A percentile compares a stretch with the other conserved stretches of the same genome.
phyloP scores from a whole-genome alignment of 495 filamentous ascomycete species.

The Mycothermus thermophilus region DNA sequence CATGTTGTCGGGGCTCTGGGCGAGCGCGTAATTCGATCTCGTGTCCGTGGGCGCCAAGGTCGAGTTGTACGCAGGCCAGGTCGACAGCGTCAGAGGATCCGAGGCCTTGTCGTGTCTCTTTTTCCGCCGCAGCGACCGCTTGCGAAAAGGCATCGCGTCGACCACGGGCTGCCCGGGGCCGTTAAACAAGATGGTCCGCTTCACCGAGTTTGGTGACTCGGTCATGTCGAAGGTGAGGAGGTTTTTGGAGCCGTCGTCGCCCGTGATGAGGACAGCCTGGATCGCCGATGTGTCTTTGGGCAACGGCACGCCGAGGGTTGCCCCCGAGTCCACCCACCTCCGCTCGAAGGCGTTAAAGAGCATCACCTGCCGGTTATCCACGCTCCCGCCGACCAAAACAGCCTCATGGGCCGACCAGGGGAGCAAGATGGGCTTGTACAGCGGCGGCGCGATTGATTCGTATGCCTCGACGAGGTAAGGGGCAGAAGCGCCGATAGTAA shows the following conservation, averaged over 20 bases:
- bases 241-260: constrained; percentile 69
- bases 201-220: constrained; percentile 62
- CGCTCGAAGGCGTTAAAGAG: constrained; percentile 34
- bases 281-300: constrained; percentile 35
- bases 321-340: constrained; percentile 50
- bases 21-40: constrained; percentile 33
- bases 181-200: constrained; percentile 43
- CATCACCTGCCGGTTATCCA: constrained; percentile 52
- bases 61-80: constrained; percentile 68
- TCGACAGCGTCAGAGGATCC: constrained; percentile 32
- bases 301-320: constrained; percentile 44
- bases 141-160: constrained; percentile 21
- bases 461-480: constrained; percentile 47
- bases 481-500: constrained; percentile 46
- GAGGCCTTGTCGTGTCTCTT: constrained; percentile 9
- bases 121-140: constrained; percentile 6
- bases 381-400: constrained; percentile 61
- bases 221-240: constrained; percentile 69
- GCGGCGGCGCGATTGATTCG: constrained; percentile 43
- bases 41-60: constrained; percentile 51
- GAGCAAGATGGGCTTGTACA: constrained; percentile 55
- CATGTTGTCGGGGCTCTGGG: constrained; percentile 40
- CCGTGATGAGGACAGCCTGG: constrained; percentile 50
- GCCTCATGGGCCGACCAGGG: constrained; percentile 61
- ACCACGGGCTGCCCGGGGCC: constrained; percentile 32